A percentile compares a stretch with the other conserved stretches of the same genome.
Conservation (phyloP, 768 basidiomycete species). For the Pleurotus tuber-regium region DNA sequence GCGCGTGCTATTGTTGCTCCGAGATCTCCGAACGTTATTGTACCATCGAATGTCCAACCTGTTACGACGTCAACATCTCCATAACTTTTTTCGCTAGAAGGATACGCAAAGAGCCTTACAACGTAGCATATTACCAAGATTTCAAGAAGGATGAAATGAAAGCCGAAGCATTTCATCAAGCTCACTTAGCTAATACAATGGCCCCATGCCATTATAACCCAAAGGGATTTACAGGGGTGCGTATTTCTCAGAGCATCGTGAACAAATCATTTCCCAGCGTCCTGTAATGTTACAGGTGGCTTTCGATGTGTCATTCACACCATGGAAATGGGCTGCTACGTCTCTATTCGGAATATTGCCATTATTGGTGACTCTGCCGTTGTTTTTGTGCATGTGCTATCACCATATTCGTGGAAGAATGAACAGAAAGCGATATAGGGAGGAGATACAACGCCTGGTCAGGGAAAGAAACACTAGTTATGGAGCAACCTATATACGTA, state of each 20-base stretch:
- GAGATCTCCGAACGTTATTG: slow-evolving; percentile 8
- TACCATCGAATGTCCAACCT: slow-evolving; percentile 14
- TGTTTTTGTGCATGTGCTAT: no score
- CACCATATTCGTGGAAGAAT: no score
- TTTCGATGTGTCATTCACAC: slow-evolving; percentile 13
- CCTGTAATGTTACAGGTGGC: neutral
- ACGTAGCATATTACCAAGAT: slow-evolving; percentile 12
- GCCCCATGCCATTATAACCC: slow-evolving; percentile 16
- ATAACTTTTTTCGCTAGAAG: slow-evolving; percentile 1
- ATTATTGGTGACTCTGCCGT: slow-evolving; percentile 1
- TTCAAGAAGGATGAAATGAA: slow-evolving; percentile 12
- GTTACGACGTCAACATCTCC: slow-evolving; percentile 13
- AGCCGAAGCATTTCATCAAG: slow-evolving; percentile 7
- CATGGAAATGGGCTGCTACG: slow-evolving; percentile 18
- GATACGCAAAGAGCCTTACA: neutral
- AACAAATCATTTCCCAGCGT: neutral
- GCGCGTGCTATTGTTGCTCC: slow-evolving; percentile 16
- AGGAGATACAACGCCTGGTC: no score
- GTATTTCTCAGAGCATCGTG: neutral
- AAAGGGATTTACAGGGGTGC: slow-evolving; percentile 6
- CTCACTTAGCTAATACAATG: slow-evolving; percentile 11
- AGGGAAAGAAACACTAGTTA: no score
- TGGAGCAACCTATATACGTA: no score
- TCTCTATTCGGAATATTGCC: slow-evolving; percentile 18
- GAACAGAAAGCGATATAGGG: no score